A percentile compares a stretch with the other conserved stretches of the same genome.
phyloP scores from a whole-genome alignment of 2,329 filamentous ascomycete genomes.

The Lasiodiplodia hormozganensis region DNA sequence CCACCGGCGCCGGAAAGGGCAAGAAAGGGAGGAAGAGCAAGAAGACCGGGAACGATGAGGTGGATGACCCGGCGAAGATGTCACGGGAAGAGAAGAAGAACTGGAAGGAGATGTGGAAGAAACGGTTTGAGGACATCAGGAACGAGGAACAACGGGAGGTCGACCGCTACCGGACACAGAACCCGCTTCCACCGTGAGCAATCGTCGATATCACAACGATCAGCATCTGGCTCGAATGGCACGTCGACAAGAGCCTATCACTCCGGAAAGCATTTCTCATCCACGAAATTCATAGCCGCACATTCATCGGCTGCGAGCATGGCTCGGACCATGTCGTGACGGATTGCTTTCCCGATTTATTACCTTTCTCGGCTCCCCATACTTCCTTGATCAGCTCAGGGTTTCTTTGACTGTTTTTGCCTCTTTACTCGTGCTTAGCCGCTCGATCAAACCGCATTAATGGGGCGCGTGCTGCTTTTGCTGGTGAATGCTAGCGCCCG shows the following conservation, averaged over 20 bases:
- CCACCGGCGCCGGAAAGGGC: constrained; percentile 33
- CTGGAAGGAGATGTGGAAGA: constrained; percentile 45
- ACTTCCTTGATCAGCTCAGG: background rate
- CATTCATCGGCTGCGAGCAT: constrained; percentile 17
- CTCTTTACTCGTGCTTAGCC: background rate
- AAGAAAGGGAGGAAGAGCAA: constrained; percentile 39
- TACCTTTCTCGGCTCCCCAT: constrained; percentile 6
- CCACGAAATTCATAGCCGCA: constrained; percentile 13
- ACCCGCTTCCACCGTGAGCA: constrained; percentile 1
- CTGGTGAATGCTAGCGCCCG: background rate
- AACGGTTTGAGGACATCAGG: constrained; percentile 45
- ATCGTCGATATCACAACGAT: background rate
- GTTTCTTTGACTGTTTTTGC: background rate
- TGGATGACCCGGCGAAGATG: constrained; percentile 40
- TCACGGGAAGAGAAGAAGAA: constrained; percentile 46
- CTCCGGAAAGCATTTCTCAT: constrained; percentile 16
- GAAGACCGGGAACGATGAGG: constrained; percentile 38
- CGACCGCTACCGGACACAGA: constrained; percentile 14
- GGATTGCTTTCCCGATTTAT: constrained; percentile 17
- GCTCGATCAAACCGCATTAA: background rate
- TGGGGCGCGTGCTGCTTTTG: background rate
- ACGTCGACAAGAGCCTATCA: constrained; percentile 20
- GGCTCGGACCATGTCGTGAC: constrained; percentile 8
- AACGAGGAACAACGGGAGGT: constrained; percentile 36
- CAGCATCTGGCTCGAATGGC: constrained; percentile 11